Evolutionary conservation across 2,329 filamentous ascomycete species (phyloP), one percentile per base, ranked within the genome.

Genomic region (Ceratocystis cacaofunesta): DNA sequence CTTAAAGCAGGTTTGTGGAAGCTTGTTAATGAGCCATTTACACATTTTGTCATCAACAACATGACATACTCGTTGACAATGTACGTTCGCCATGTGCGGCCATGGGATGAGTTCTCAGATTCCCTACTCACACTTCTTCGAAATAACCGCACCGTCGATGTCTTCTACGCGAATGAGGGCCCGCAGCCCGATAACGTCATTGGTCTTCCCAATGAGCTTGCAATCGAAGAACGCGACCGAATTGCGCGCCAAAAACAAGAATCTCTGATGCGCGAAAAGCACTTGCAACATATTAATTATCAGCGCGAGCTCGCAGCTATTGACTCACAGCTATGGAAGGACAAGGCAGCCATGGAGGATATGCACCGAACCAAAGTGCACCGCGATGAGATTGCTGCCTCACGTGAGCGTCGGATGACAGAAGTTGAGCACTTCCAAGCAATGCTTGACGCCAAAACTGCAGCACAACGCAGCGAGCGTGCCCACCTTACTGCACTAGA

Each of bases 1-100:
- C 76, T 88, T 6, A 84, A 85, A 69, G 82, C 81, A 0, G 83
- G 81, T 55, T 79, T 87, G 74, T 87, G 85, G 84, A 84, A 84
- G 70, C 75, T 81, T 41, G 74, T 87, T 70, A 87, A 87, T 73
- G 79, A 82, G 68, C 75, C 80, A 0, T 82, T 79, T 70, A 84
- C 85, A 69, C 75, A 78, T 67, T 84, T 78, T 72, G 80, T 73
- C 1, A 76, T 80, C 52, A 79, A 79, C 28, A 77, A 75, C 4
- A 78, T 79, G 69, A 82, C 80, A 1, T 88, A 86, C 72, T 88
- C 85, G 0, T 81, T 85, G 0, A 83, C 85, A 2, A 85, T 84
- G 75, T 88, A 87, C 71, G 77, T 85, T 22, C 70, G 72, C 44
- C 79, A 78, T 55, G 71, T 82, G 0, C 69, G 83, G 5, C 62